Base-by-base conservation (phyloP, 768 basidiomycete species). In the Amanita rimosa region DNA sequence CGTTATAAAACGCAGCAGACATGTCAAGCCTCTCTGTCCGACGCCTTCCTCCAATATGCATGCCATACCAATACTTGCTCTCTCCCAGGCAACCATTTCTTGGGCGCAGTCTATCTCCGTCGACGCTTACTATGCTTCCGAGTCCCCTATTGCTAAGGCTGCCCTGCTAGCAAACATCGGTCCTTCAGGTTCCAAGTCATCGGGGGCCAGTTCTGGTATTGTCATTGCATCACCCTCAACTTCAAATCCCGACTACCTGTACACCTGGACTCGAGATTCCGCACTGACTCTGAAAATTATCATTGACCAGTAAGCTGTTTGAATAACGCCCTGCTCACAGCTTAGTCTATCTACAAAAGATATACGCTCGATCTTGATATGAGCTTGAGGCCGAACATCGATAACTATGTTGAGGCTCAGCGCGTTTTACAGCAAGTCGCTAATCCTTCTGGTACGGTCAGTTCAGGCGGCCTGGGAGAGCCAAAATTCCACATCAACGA, bases 401-500 rank as follows among this genome's bases (percentile, higher is more conserved):
- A 83, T 55, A 57, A 69, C 31, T 87, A 75, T 56, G 64, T 83
- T 39, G 50, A 62, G 1, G 67, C 82, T 3, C 69, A 84, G 61
- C 55, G 60, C 19, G 59, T 57, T 42, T 55, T 85, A 4, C 85
- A 87, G 58, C 77, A 81, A 54, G 63, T 81, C 19, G 54, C 74
- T 5, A 87, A 85, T 58, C 85, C 83, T 0, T 80, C 78, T 31
- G 85, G 85, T 1, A 65, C 68, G 11, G 63, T 81, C 22, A 67
- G 64, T 35, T 72, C 76, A 0, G 81, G 83, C 6, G 82, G 85
- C 9, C 72, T 87, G 14, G 85, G 79, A 17, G 85, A 88, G 60
- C 83, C 85, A 4, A 85, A 88, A 61, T 70, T 81, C 64, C 70
- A 82, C 58, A 71, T 85, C 48, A 69, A 85, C 60, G 69, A 74